These are phyloP conservation scores for Colletotrichum sp. DNA, from an alignment of 2,329 filamentous ascomycete genomes.

Conservation along the genomic window DNA sequence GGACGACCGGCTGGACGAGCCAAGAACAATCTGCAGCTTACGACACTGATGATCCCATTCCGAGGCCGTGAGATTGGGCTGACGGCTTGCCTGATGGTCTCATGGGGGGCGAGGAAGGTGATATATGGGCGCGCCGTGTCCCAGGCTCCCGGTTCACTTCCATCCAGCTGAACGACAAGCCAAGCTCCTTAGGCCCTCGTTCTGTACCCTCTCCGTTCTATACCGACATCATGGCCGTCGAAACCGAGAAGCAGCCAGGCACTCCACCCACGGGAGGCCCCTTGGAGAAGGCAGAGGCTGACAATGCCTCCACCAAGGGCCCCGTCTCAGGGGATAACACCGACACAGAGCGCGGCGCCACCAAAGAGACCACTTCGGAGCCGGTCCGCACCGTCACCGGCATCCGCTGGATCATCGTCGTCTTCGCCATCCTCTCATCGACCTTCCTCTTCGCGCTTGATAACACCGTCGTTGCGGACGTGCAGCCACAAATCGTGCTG, in stretches of 20 bases:
- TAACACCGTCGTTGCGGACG: slow-evolving; percentile 51
- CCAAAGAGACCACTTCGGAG: not conserved
- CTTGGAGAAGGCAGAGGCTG: not conserved
- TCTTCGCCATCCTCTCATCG: slow-evolving; percentile 21
- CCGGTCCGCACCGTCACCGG: slow-evolving; percentile 6
- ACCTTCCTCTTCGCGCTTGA: slow-evolving; percentile 42
- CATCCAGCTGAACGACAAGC: not conserved
- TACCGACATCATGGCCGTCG: not conserved
- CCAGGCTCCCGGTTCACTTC: not conserved
- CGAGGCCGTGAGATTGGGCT: not conserved
- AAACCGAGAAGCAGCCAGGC: not conserved
- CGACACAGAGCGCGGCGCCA: not conserved
- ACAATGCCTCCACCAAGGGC: not conserved
- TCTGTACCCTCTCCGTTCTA: fast-evolving
- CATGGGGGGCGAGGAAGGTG: not conserved
- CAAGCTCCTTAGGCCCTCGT: not conserved
- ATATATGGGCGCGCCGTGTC: not conserved
- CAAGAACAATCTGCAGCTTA: not conserved
- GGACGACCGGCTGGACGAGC: not conserved
- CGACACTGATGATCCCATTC: not conserved
- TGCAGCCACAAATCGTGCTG: slow-evolving; percentile 43
- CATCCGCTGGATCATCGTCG: slow-evolving; percentile 22
- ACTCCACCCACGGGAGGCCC: not conserved
- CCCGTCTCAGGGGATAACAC: not conserved
- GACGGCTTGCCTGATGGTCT: not conserved